Base-by-base conservation (phyloP, 331 rosid species). In the Stylosanthes scabra region DNA sequence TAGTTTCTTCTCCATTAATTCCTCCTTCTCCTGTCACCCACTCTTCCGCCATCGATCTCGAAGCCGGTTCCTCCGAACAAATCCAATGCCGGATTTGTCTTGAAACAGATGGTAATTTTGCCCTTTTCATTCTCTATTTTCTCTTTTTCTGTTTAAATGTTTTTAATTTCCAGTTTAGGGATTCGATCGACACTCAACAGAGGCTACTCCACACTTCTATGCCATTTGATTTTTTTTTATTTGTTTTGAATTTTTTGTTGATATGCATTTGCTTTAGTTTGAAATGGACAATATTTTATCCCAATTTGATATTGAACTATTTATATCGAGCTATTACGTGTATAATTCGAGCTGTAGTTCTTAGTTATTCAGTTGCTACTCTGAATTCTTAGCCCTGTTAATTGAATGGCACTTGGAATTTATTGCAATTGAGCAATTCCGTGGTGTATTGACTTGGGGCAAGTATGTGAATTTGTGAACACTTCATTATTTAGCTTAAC, bases 81-180 rank as follows among this genome's bases (percentile, higher is more conserved):
- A 87, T 89, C 72, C 97, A 91, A 20, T 91, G 97, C 81, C 86
- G 93, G 60, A 91, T 91, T 86, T 91, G 97, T 70, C 96, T 91
- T 12, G 96, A 91, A 76, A 86, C 93, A 5, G 93, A 91, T 20
- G 97, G 97, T 91, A 78, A 47, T 54, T 77, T 66, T 14, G 4
- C 11, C 2, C 50, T 57, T 2, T 50, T 46, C 27, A 3, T 47
- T n/a, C 8, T 60, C 54, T 64, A 28, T 55, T 55, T 6, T 52
- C 10, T 13, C 11, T 40, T 42, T 15, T 40, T 2, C 14, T 75
- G 11, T 63, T 63, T 45, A 2, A 10, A 5, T 2, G 2, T 70
- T 62, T 20, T 20, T 28, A 11, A 9, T 14, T 66, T 28, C 55
- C 2, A 31, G 64, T 60, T 68, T 72, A 71, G 50, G 25, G 15